Percentiles rank a stretch among this genome's conserved stretches.
phyloP scores from a whole-genome alignment of 352 stramenopile species.

The Sclerospora graminicola region DNA sequence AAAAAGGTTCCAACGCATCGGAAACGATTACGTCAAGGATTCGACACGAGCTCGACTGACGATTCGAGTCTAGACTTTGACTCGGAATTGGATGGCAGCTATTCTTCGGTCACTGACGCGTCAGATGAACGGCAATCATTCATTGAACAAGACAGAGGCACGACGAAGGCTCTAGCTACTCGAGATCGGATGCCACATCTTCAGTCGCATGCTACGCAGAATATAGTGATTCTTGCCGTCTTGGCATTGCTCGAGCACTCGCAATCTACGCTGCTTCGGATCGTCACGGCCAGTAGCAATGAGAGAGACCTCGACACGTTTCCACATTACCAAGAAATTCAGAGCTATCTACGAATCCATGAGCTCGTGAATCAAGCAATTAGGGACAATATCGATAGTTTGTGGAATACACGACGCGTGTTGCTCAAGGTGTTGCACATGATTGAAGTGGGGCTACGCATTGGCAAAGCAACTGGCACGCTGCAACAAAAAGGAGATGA shows the following conservation, averaged over 20 bases:
- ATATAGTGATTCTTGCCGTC: slow-evolving; percentile 22
- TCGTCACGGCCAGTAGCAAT: slow-evolving; percentile 9
- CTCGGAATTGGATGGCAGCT: slow-evolving; percentile 13
- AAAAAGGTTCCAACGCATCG: slow-evolving; percentile 3
- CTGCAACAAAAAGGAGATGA: slow-evolving; percentile 7
- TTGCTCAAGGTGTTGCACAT: slow-evolving; percentile 34
- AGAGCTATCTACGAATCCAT: slow-evolving; percentile 24
- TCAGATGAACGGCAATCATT: slow-evolving; percentile 5
- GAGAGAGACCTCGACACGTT: neutral
- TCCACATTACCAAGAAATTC: slow-evolving; percentile 21
- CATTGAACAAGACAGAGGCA: neutral
- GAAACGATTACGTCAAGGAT: slow-evolving; percentile 25
- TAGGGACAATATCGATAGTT: slow-evolving; percentile 21
- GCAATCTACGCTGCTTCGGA: slow-evolving; percentile 21
- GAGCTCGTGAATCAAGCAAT: slow-evolving; percentile 22
- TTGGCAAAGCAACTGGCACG: slow-evolving; percentile 27
- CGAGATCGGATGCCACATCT: slow-evolving; percentile 26
- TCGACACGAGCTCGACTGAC: slow-evolving; percentile 14
- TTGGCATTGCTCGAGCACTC: slow-evolving; percentile 30
- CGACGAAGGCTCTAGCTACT: neutral
- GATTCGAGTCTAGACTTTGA: slow-evolving; percentile 9
- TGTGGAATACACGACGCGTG: slow-evolving; percentile 26
- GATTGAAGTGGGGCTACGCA: slow-evolving; percentile 32
- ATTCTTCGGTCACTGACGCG: slow-evolving; percentile 12
- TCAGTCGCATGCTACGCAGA: slow-evolving; percentile 22